Evolutionary conservation across 208 protist species (phyloP), one percentile per base, ranked within the genome.

Genomic region (Leishmania turanica): DNA sequence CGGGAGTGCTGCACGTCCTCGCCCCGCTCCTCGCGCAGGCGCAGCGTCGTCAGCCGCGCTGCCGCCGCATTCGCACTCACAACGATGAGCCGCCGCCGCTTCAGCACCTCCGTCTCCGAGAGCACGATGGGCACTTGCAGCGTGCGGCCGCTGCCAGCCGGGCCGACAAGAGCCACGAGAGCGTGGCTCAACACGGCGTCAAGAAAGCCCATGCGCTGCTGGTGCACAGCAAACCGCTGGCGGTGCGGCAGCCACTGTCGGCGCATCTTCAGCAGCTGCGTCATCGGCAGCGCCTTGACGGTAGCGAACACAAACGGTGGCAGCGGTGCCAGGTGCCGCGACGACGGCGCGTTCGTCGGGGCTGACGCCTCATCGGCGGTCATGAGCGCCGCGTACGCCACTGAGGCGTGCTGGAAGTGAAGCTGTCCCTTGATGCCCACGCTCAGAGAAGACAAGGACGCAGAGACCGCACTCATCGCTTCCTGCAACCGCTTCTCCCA

Each of bases 211-310:
- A 86, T 93, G 71, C 92, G 91, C 60, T 88, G 89, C 84, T 96
- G 92, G 78, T 98, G 90, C 19, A 96, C 53, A 0, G 93, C 85
- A 51, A 97, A 89, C 24, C 87, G 88, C 84, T 98, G 95, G 7
- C 93, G 88, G 84, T 98, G 89, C 53, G 95, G 93, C 51, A 98
- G 84, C 93, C 95, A 97, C 86, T 96, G 89, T 1, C 92, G 89
- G 1, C 92, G 87, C 53, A 90, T 87, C 62, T 89, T 91, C 17
- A 98, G 85, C 58, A 94, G 77, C 85, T 94, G 91, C 31, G 91
- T 94, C 92, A 96, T 96, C 1, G 95, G 89, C 68, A 89, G 80
- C 19, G 86, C 81, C 66, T 79, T 80, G 42, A 95, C 92, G 3
- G 81, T n/a, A 19, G 71, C 54, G 19, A 87, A 71, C 37, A 86